A percentile compares a stretch with the other conserved stretches of the same genome.
Conservation (phyloP, 2,329 filamentous ascomycete species). For the Teratosphaeria zuluensis region DNA sequence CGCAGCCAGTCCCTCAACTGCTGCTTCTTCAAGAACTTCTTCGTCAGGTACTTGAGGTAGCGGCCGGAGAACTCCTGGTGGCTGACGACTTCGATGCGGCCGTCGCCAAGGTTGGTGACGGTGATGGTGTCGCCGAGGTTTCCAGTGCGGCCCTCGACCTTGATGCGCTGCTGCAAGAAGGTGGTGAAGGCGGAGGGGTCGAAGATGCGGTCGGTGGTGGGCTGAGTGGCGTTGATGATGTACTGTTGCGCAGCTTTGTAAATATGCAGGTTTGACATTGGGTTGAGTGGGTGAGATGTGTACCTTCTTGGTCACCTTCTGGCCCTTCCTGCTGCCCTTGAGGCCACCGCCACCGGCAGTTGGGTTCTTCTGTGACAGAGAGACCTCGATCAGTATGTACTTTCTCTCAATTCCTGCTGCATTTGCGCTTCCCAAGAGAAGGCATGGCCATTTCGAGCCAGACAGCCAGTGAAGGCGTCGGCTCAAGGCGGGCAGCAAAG, state of each 20-base stretch:
- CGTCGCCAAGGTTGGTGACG: conserved; percentile 85
- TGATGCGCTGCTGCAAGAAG: conserved; percentile 99
- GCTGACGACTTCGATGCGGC: conserved; percentile 95
- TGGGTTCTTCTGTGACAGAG: conserved; percentile 47
- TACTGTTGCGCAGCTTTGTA: conserved; percentile 47
- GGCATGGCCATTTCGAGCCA: conserved; percentile 11
- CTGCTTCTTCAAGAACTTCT: conserved; percentile 99
- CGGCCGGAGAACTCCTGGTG: conserved; percentile 97
- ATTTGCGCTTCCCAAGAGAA: conserved; percentile 22
- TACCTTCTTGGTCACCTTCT: conserved; percentile 83
- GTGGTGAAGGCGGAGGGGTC: conserved; percentile 98
- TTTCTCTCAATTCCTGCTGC: conserved; percentile 75
- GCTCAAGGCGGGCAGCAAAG: conserved; percentile 76
- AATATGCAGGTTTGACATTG: background rate
- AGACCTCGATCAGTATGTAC: conserved; percentile 40
- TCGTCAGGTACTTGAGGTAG: conserved; percentile 99
- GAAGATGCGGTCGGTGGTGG: conserved; percentile 99
- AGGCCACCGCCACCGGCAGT: conserved; percentile 27
- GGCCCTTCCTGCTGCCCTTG: conserved; percentile 38
- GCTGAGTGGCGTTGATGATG: conserved; percentile 99
- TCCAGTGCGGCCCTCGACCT: conserved; percentile 95
- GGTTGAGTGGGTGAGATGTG: conserved; percentile 9
- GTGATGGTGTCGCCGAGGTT: conserved; percentile 92
- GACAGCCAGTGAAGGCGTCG: conserved; percentile 34
- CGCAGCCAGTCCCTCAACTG: conserved; percentile 99